These are phyloP conservation scores for Platismatia glauca DNA, from an alignment of 495 filamentous ascomycete genomes.

Conservation along the genomic window DNA sequence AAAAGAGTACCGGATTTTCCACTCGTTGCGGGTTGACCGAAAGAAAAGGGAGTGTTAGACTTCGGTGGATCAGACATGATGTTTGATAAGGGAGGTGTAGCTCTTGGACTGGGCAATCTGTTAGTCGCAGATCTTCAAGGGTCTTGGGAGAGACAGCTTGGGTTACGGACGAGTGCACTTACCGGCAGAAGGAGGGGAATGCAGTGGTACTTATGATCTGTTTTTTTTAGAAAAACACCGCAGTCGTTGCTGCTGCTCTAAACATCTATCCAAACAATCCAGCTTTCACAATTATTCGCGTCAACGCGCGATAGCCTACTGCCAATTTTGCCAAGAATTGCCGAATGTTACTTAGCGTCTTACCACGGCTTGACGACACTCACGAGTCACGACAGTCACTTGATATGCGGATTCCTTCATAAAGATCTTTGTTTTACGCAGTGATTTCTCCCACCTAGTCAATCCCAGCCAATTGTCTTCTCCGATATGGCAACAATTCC, in stretches of 20 bases:
- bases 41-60: conserved; percentile 26
- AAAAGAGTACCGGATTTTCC: conserved; percentile 27
- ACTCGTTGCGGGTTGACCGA: conserved; percentile 31
- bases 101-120: conserved; percentile 1
- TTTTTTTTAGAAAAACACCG: background rate
- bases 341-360: no score
- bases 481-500: conserved; percentile 3
- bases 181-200: background rate
- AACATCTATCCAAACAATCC: background rate
- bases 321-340: background rate
- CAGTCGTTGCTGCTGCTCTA: background rate
- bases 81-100: background rate
- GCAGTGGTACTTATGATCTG: background rate
- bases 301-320: background rate
- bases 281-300: no score
- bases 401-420: no score
- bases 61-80: conserved; percentile 25
- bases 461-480: background rate
- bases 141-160: background rate
- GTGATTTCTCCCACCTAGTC: background rate
- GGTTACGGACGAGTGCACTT: background rate
- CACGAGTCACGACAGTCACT: no score
- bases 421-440: background rate
- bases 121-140: conserved; percentile 1
- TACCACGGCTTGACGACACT: no score